Evolutionary conservation across 371 early-diverging fungal species (phyloP).

Genomic region (Mortierella sp.): DNA sequence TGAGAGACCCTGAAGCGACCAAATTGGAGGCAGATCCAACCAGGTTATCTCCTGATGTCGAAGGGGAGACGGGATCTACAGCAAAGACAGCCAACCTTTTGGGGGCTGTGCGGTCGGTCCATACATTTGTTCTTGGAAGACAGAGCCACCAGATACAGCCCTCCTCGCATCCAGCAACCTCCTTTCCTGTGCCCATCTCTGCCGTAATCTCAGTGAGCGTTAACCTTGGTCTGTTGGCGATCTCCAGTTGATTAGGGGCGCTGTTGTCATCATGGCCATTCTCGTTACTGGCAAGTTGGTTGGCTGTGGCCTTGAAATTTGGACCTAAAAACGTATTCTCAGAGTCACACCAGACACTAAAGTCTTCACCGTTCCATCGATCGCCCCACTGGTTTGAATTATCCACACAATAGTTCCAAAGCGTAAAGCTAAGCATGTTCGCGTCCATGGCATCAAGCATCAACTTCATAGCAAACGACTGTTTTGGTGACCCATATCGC

Average conservation of each 20-base stretch:
- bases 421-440: conserved; percentile 63
- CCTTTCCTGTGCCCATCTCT: conserved; percentile 22
- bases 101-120: conserved; percentile 37
- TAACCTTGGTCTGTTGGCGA: background rate
- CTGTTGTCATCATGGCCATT: background rate
- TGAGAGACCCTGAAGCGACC: background rate
- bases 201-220: conserved; percentile 22
- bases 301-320: background rate
- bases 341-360: conserved; percentile 60
- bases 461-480: conserved; percentile 37
- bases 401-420: conserved; percentile 88
- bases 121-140: conserved; percentile 32
- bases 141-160: conserved; percentile 50
- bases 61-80: conserved; percentile 4
- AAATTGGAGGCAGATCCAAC: background rate
- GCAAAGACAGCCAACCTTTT: conserved; percentile 30
- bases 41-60: background rate
- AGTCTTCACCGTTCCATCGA: conserved; percentile 93
- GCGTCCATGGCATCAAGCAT: conserved; percentile 67
- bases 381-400: conserved; percentile 85
- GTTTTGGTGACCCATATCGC: conserved; percentile 47
- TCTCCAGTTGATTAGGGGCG: background rate
- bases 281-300: background rate
- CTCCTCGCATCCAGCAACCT: conserved; percentile 32
- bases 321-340: conserved; percentile 21